Conservation (phyloP, 2,329 filamentous ascomycete genomes). For the Esteya vermicola region DNA sequence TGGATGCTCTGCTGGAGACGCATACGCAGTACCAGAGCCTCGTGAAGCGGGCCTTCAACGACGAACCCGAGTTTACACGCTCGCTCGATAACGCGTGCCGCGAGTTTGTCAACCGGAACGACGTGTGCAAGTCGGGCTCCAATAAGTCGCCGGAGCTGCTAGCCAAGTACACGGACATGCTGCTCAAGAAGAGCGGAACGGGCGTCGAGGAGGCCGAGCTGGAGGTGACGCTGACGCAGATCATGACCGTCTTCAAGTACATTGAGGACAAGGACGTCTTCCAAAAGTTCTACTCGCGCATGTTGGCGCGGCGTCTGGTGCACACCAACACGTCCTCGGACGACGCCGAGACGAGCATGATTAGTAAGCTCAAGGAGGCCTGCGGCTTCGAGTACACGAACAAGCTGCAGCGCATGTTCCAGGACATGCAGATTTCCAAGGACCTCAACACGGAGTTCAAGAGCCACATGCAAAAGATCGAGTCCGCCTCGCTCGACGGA, state of each 20-base stretch:
- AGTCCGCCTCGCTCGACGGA: slow-evolving; percentile 67
- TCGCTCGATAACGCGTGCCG: slow-evolving; percentile 94
- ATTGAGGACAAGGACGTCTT: slow-evolving; percentile 99
- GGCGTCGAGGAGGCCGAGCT: slow-evolving; percentile 89
- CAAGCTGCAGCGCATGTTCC: slow-evolving; percentile 99
- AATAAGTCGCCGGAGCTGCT: slow-evolving; percentile 90
- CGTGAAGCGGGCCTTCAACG: slow-evolving; percentile 83
- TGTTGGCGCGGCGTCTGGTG: slow-evolving; percentile 87
- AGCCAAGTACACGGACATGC: slow-evolving; percentile 86
- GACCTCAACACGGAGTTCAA: slow-evolving; percentile 86
- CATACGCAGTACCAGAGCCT: slow-evolving; percentile 86
- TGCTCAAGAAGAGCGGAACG: slow-evolving; percentile 85
- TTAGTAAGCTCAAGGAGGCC: slow-evolving; percentile 95
- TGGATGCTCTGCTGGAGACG: slow-evolving; percentile 86
- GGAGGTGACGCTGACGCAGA: slow-evolving; percentile 74
- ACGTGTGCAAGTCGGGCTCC: slow-evolving; percentile 84
- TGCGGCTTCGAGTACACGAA: slow-evolving; percentile 99
- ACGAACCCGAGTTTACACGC: slow-evolving; percentile 92
- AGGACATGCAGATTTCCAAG: slow-evolving; percentile 98
- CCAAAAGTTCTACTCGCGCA: slow-evolving; percentile 97
- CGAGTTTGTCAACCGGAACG: slow-evolving; percentile 96
- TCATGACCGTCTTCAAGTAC: slow-evolving; percentile 99
- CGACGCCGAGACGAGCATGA: slow-evolving; percentile 98
- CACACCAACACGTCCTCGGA: slow-evolving; percentile 92
- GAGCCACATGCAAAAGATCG: slow-evolving; percentile 51